Evolutionary conservation across 495 filamentous ascomycete species (phyloP).

Genomic region (Podospora appendiculata): DNA sequence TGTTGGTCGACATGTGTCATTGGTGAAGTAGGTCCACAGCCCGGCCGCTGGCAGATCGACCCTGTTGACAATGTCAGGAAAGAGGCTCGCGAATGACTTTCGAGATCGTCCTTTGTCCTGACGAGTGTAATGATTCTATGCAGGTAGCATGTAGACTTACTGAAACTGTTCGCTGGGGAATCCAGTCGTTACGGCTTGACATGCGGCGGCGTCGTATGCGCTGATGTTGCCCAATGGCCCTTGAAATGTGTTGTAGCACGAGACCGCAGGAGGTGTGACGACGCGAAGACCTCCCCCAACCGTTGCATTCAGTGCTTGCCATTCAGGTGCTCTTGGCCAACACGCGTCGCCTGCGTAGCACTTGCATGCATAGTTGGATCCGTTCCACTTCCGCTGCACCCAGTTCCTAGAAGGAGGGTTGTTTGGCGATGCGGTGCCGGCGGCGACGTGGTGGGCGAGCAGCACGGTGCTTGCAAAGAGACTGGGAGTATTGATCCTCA

Average conservation of each 20-base stretch:
- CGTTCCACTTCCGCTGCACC: constrained; percentile 22
- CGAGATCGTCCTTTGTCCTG: no score
- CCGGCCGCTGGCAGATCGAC: constrained; percentile 31
- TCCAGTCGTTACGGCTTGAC: constrained; percentile 23
- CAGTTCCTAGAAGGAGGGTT: not conserved
- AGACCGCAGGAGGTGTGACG: constrained; percentile 29
- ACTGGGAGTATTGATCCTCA: constrained; percentile 9
- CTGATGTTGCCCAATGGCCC: constrained; percentile 29
- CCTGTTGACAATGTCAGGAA: constrained; percentile 8
- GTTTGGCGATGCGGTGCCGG: not conserved
- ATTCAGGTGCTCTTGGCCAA: constrained; percentile 30
- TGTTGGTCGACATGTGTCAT: constrained; percentile 37
- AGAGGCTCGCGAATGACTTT: no score
- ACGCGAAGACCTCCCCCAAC: constrained; percentile 31
- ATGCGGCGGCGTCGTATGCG: constrained; percentile 31
- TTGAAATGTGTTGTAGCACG: constrained; percentile 33
- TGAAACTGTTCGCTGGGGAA: constrained; percentile 30
- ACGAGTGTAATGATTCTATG: constrained; percentile 1
- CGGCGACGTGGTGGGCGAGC: constrained; percentile 2
- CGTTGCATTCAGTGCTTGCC: constrained; percentile 28
- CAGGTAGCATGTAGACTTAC: constrained; percentile 8
- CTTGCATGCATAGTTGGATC: constrained; percentile 33
- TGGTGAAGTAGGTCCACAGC: constrained; percentile 40
- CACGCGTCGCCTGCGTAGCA: constrained; percentile 33
- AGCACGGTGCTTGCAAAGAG: constrained; percentile 11